Evolutionary conservation across 495 filamentous ascomycete species (phyloP).

Genomic region (Ramalina peruviana): DNA sequence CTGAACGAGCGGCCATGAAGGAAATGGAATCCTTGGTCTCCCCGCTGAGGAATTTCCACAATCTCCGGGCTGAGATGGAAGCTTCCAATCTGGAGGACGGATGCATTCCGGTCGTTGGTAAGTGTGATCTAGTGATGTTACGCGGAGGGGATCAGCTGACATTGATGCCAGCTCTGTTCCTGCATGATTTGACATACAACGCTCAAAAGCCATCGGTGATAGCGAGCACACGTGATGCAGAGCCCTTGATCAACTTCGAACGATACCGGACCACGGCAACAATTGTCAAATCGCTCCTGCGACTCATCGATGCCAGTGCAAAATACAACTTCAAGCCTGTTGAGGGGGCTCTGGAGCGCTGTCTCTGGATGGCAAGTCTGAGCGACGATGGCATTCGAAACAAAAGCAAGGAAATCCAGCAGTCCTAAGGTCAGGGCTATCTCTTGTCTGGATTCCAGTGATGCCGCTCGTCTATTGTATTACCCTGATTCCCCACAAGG

Average conservation of each 20-base stretch:
- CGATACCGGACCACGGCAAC: slow-evolving; percentile 75
- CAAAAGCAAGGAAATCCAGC: slow-evolving; percentile 42
- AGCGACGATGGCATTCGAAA: slow-evolving; percentile 67
- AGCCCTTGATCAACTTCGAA: slow-evolving; percentile 88
- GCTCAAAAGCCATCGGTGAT: slow-evolving; percentile 67
- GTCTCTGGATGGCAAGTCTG: slow-evolving; percentile 87
- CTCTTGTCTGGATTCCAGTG: no score
- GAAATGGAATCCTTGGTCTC: slow-evolving; percentile 77
- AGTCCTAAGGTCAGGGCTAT: slow-evolving; percentile 9
- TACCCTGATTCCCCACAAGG: no score
- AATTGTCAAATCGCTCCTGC: slow-evolving; percentile 86
- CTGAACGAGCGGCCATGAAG: slow-evolving; percentile 56
- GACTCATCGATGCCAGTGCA: slow-evolving; percentile 82
- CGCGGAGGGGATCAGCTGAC: background rate
- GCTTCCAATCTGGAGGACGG: slow-evolving; percentile 58
- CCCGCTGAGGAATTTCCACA: slow-evolving; percentile 82
- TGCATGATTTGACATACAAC: slow-evolving; percentile 94
- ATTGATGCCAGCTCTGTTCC: slow-evolving; percentile 50
- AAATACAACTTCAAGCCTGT: slow-evolving; percentile 77
- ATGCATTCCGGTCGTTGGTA: slow-evolving; percentile 93
- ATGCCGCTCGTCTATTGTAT: no score
- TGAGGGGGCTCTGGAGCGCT: slow-evolving; percentile 75
- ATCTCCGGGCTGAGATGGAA: slow-evolving; percentile 86
- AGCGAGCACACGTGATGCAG: slow-evolving; percentile 41
- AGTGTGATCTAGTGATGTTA: slow-evolving; percentile 14